Conservation (phyloP, 2,329 filamentous ascomycete genomes). For the Apiospora malaysiana region DNA sequence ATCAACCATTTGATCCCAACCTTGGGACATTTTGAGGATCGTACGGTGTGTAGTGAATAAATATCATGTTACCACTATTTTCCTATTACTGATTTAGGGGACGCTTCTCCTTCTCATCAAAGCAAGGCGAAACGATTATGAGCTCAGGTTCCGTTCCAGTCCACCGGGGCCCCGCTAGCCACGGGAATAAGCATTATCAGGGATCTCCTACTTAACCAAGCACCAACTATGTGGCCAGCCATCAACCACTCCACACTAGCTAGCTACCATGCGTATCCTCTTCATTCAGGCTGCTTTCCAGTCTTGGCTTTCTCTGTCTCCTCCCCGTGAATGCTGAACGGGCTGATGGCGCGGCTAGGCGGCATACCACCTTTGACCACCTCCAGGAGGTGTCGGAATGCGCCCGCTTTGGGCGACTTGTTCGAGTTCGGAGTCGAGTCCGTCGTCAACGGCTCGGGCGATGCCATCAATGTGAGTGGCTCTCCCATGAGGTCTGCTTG, state of each 20-base stretch:
- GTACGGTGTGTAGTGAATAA: neutral
- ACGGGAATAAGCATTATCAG: neutral
- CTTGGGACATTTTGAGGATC: neutral
- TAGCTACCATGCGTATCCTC: neutral
- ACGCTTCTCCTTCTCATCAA: neutral
- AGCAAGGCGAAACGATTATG: neutral
- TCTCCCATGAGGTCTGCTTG: neutral
- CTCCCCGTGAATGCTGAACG: constrained; percentile 11
- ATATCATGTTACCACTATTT: neutral
- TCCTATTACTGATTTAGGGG: neutral
- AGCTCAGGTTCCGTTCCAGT: neutral
- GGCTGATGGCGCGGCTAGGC: constrained; percentile 24
- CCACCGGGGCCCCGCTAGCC: neutral
- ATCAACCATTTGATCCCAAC: neutral
- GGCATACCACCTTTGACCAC: constrained; percentile 22
- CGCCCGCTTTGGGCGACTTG: constrained; percentile 24
- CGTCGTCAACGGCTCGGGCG: constrained; percentile 12
- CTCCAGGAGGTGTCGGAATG: constrained; percentile 26
- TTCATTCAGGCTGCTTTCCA: neutral
- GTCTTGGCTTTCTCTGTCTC: neutral
- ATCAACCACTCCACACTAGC: neutral
- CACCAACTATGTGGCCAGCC: neutral
- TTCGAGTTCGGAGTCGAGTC: neutral
- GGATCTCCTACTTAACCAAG: neutral
- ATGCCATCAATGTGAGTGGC: neutral